A percentile compares a stretch with the other conserved stretches of the same genome.
Conservation (phyloP, 257 asterid genomes). For the Salvia hispanica region DNA sequence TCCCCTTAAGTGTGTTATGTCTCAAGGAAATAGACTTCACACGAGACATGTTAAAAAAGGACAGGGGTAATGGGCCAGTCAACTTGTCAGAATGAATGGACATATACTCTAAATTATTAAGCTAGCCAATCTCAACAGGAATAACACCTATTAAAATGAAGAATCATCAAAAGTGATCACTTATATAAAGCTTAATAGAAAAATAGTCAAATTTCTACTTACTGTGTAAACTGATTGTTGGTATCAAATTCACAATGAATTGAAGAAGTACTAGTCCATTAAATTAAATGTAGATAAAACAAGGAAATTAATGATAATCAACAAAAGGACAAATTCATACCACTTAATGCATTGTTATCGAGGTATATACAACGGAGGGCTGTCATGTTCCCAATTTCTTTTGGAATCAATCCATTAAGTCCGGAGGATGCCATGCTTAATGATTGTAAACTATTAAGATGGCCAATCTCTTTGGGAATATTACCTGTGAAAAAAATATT, state of each 20-base stretch:
- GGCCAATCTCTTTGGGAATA: background rate
- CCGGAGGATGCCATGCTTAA: background rate
- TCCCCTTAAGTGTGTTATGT: background rate
- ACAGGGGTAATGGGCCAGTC: background rate
- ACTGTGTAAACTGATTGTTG: no score
- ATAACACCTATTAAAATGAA: background rate
- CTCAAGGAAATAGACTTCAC: background rate
- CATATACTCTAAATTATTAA: background rate
- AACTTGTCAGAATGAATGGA: constrained; percentile 11
- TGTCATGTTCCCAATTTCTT: constrained; percentile 9
- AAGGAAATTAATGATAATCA: background rate
- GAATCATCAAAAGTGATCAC: no score
- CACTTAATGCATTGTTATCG: constrained; percentile 4
- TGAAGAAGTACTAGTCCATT: no score
- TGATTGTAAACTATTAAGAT: background rate
- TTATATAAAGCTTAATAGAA: no score
- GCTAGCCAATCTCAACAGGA: background rate
- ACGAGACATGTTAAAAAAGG: background rate
- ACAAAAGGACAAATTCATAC: background rate
- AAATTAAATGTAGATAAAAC: no score
- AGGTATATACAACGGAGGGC: background rate
- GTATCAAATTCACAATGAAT: no score
- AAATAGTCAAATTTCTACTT: no score
- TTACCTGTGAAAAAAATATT: background rate
- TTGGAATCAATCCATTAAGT: constrained; percentile 1